Percentiles rank a stretch among this genome's conserved stretches.
phyloP scores from a whole-genome alignment of 345 rosid genomes.

The Physaria fendleri region DNA sequence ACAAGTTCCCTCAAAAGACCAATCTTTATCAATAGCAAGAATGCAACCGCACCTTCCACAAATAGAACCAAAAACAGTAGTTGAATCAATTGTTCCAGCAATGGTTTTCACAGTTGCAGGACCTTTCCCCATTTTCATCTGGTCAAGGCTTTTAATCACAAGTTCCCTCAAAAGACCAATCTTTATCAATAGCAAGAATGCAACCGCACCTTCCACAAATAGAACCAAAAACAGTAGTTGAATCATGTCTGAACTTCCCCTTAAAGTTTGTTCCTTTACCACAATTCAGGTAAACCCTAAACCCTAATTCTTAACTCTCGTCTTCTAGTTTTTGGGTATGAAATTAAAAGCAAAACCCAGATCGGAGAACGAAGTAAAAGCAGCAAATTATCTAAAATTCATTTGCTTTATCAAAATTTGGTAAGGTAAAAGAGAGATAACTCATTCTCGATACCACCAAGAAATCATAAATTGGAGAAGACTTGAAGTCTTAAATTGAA shows the following conservation, averaged over 20 bases:
- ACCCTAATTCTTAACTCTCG: not conserved
- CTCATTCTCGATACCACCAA: slow-evolving; percentile 13
- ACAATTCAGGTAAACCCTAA: slow-evolving; percentile 10
- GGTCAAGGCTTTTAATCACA: slow-evolving; percentile 83
- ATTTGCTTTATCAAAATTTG: not conserved
- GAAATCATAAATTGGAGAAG: slow-evolving; percentile 19
- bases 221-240: slow-evolving; percentile 78
- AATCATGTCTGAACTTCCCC: slow-evolving; percentile 44
- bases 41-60: slow-evolving; percentile 64
- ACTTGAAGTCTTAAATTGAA: not conserved
- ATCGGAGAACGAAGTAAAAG: not conserved
- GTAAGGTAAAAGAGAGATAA: not conserved
- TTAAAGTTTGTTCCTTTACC: slow-evolving; percentile 11
- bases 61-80: slow-evolving; percentile 73
- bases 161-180: slow-evolving; percentile 91
- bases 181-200: slow-evolving; percentile 65
- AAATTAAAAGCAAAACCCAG: slow-evolving; percentile 8
- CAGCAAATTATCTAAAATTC: not conserved
- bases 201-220: slow-evolving; percentile 64
- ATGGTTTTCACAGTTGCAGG: slow-evolving; percentile 94
- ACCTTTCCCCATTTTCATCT: slow-evolving; percentile 77
- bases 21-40: slow-evolving; percentile 66
- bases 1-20: slow-evolving; percentile 92
- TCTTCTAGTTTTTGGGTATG: not conserved
- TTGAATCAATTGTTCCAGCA: slow-evolving; percentile 93